Evolutionary conservation across 257 asterid species (phyloP).

Genomic region (Nicotiana knightiana): DNA sequence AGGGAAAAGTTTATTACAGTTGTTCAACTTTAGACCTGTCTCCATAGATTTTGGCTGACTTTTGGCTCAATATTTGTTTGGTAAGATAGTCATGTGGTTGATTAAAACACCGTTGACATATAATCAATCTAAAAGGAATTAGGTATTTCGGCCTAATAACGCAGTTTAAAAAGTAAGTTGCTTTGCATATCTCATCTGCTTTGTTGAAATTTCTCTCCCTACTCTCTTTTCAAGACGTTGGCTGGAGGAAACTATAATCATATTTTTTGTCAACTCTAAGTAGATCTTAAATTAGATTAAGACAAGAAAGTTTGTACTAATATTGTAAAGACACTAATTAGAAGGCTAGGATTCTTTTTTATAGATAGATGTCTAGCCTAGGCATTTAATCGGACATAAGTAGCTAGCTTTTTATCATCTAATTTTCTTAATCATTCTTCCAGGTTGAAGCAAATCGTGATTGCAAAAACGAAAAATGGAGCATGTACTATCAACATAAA

Average conservation of each 20-base stretch:
- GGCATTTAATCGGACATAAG: background rate
- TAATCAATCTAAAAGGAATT: background rate
- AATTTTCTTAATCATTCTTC: too few species aligned
- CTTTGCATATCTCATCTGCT: background rate
- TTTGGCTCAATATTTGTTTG: slow-evolving; percentile 19
- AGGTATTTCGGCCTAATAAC: background rate
- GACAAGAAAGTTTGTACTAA: background rate
- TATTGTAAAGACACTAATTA: background rate
- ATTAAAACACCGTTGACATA: slow-evolving; percentile 20
- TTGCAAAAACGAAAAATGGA: too few species aligned
- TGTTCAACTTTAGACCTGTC: slow-evolving; percentile 14
- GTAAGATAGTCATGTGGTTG: slow-evolving; percentile 35
- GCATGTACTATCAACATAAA: too few species aligned
- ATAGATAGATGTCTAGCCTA: background rate
- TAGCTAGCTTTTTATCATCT: background rate
- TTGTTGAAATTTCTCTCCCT: background rate
- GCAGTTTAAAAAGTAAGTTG: background rate
- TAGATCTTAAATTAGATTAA: background rate
- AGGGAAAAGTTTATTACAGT: slow-evolving; percentile 17
- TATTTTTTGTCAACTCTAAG: background rate
- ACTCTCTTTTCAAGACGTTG: background rate
- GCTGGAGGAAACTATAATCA: background rate
- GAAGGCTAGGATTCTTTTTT: background rate
- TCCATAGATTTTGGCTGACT: slow-evolving; percentile 8
- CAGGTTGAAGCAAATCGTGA: background rate